Evolutionary conservation across 225 moss, liverwort and hornwort genomes (phyloP).

Genomic region (Neckera pumila): DNA sequence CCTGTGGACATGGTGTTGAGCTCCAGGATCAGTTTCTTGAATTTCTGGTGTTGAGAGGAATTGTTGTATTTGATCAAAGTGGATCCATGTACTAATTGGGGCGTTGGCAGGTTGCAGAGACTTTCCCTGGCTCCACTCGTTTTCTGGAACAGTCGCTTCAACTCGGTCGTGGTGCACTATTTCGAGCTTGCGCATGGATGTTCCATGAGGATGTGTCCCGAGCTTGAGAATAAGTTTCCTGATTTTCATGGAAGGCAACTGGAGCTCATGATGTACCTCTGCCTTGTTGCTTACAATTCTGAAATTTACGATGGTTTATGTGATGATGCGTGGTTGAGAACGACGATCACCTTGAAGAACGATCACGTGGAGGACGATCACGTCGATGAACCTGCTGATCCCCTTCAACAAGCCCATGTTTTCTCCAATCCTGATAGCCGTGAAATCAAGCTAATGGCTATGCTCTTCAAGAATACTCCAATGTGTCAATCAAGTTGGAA

Average conservation of each 20-base stretch:
- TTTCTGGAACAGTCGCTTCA: not conserved
- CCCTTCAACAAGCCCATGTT: not conserved
- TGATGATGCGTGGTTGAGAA: not conserved
- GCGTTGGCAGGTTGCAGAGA: not conserved
- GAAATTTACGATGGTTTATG: not conserved
- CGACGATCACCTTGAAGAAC: not conserved
- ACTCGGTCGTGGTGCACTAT: not conserved
- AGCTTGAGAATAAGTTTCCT: not conserved
- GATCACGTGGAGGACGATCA: not conserved
- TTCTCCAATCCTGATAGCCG: not conserved
- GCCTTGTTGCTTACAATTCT: not conserved
- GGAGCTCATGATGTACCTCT: not conserved
- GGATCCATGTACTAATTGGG: not conserved
- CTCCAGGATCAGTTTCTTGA: not conserved
- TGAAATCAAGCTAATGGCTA: not conserved
- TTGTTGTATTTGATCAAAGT: not conserved
- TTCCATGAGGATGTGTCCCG: not conserved
- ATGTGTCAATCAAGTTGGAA: not conserved
- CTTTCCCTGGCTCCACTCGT: not conserved
- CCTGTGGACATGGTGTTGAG: not conserved
- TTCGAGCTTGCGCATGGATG: not conserved
- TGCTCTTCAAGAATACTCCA: not conserved
- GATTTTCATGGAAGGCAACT: not conserved
- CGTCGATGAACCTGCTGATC: not conserved
- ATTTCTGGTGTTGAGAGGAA: not conserved